These are phyloP conservation scores for Pseudogymnoascus sp. DNA, from an alignment of 2,329 filamentous ascomycete genomes.

Conservation along the genomic window DNA sequence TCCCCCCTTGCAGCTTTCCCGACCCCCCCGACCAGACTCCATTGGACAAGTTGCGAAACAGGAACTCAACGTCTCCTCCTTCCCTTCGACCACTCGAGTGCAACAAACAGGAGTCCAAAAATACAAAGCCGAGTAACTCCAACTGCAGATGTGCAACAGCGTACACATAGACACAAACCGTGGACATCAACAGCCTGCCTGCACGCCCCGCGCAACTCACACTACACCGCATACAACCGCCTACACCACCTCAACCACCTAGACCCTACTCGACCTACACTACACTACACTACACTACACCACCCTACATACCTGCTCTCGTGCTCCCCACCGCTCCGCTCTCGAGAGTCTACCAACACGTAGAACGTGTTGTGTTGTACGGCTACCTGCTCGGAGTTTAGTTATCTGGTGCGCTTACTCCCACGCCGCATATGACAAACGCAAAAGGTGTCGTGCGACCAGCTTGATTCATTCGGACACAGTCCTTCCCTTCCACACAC, in stretches of 20 bases:
- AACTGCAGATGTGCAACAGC: not conserved
- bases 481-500: not conserved
- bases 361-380: slow-evolving; percentile 11
- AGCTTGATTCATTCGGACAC: not conserved
- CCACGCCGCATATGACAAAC: slow-evolving; percentile 28
- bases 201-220: not conserved
- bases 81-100: not conserved
- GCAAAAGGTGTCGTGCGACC: slow-evolving; percentile 28
- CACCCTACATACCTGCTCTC: not conserved
- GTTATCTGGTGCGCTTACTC: slow-evolving; percentile 18
- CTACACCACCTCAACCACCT: not conserved
- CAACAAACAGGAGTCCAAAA: not conserved
- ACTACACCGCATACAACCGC: not conserved
- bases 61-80: not conserved
- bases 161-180: not conserved
- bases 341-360: not conserved
- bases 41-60: not conserved
- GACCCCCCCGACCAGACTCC: not conserved
- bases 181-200: not conserved
- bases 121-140: not conserved
- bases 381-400: slow-evolving; percentile 26
- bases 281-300: too few relatives aligned
- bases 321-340: not conserved
- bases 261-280: not conserved
- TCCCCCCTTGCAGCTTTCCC: not conserved